Base-by-base conservation (phyloP, 176 grass and related monocot genomes). In the Aegilops longissima region DNA sequence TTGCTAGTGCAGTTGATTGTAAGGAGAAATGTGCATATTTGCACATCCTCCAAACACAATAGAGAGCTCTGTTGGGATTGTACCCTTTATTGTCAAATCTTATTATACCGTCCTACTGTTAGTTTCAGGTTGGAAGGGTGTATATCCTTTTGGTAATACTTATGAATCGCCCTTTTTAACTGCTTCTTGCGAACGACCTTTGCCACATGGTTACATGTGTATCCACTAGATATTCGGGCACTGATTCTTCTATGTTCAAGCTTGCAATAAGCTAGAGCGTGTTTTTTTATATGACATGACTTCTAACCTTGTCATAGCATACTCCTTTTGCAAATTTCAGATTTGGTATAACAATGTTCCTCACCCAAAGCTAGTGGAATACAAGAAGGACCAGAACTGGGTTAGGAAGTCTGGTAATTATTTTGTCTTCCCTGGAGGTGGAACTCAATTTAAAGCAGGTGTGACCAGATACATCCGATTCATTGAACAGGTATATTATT, bases 341-440 rank as follows among this genome's bases (percentile, higher is more conserved):
- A 98, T 98, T 56, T 98, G 97, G 97, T 98, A 96, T 78, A 85
- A 91, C 44, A 98, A 98, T 88, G 97, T 98, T 49, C 97, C 97
- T 88, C 97, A 98, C 64, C 83, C 97, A 39, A 98, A 98, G 66
- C 87, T 98, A 42, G 90, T 91, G 81, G 94, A 96, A 44, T 98
- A 96, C 77, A 98, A 98, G 74, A 98, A 98, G 82, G 92, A 96
- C 69, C 97, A 98, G 82, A 96, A 98, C 39, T 98, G 97, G 94
- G 97, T 98, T 51, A 82, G 73, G 49, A 91, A 67, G 33, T 96
- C 90, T 44, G 89, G 90, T 68, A 82, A 96, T 81, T 96, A 93
- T 87, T 86, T 98, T 82, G 77, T 94, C 80, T 96, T 96, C 30
- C 97, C 94, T 17, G 94, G 92, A 77, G 92, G 92, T 68, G 97